Percentiles rank a stretch among this genome's conserved stretches.
phyloP scores from a whole-genome alignment of 345 rosid genomes.

The Boechera retrofracta region DNA sequence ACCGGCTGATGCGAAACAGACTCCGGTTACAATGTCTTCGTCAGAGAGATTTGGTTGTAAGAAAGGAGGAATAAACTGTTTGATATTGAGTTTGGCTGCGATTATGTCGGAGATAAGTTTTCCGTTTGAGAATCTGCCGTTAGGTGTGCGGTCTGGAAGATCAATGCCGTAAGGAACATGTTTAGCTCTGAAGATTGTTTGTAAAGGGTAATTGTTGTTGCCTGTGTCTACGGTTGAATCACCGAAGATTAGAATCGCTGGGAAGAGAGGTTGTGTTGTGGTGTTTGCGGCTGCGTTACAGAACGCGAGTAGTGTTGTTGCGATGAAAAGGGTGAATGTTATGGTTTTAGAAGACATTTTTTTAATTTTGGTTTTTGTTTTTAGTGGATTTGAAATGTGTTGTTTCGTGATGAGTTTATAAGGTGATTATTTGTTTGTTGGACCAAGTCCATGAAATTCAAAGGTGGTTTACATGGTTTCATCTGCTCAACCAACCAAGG shows the following conservation, averaged over 20 bases:
- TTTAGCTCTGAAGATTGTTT: slow-evolving; percentile 33
- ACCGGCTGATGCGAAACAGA: slow-evolving; percentile 44
- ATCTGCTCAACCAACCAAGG: no score
- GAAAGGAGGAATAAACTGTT: slow-evolving; percentile 43
- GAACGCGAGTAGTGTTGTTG: slow-evolving; percentile 27
- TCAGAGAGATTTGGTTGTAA: slow-evolving; percentile 37
- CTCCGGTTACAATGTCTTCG: slow-evolving; percentile 40
- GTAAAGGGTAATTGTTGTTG: slow-evolving; percentile 37
- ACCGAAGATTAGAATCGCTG: slow-evolving; percentile 45
- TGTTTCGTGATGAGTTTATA: slow-evolving; percentile 22
- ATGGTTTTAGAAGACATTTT: slow-evolving; percentile 30
- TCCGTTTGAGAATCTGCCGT: slow-evolving; percentile 46
- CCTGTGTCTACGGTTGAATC: slow-evolving; percentile 47
- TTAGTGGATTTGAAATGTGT: slow-evolving; percentile 12
- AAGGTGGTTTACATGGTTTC: no score
- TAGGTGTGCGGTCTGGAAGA: slow-evolving; percentile 15
- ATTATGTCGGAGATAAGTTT: slow-evolving; percentile 38
- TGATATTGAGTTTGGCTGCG: slow-evolving; percentile 38
- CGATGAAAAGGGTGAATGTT: slow-evolving; percentile 1
- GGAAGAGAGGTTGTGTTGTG: slow-evolving; percentile 28
- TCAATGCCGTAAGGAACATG: slow-evolving; percentile 45
- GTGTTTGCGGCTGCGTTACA: slow-evolving; percentile 33
- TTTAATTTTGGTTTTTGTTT: background rate
- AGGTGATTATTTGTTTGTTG: background rate
- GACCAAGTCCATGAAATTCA: no score